Conservation (phyloP, 2,329 filamentous ascomycete genomes). For the Apiospora koreana region DNA sequence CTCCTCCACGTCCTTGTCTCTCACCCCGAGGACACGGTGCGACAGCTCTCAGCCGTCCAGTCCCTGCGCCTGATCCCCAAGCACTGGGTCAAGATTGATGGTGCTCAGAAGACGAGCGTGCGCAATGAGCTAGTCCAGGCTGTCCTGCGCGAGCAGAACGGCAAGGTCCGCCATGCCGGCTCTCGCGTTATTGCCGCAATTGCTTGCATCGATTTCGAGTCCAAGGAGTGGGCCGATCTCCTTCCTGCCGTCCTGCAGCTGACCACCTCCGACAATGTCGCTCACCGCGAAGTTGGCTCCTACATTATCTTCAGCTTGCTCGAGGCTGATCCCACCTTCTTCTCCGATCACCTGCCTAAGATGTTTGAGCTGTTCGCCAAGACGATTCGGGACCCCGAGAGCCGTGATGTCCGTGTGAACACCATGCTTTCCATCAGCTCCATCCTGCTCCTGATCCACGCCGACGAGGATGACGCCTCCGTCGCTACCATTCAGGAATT, state of each 20-base stretch:
- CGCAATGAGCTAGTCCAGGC: slow-evolving; percentile 82
- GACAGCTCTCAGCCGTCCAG: slow-evolving; percentile 91
- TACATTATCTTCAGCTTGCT: slow-evolving; percentile 93
- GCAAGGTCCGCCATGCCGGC: slow-evolving; percentile 80
- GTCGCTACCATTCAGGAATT: slow-evolving; percentile 76
- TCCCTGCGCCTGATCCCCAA: slow-evolving; percentile 78
- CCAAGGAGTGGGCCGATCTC: slow-evolving; percentile 83
- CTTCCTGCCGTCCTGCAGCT: slow-evolving; percentile 79
- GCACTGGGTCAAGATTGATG: slow-evolving; percentile 78
- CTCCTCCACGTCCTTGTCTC: slow-evolving; percentile 87
- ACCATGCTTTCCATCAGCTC: slow-evolving; percentile 89
- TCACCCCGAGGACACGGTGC: slow-evolving; percentile 70
- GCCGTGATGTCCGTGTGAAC: slow-evolving; percentile 90
- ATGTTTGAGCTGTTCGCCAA: slow-evolving; percentile 82
- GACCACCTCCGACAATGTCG: slow-evolving; percentile 70
- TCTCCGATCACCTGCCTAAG: slow-evolving; percentile 76
- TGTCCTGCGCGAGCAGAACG: slow-evolving; percentile 75
- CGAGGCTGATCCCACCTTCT: slow-evolving; percentile 82
- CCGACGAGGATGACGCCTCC: slow-evolving; percentile 77
- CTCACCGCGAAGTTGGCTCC: slow-evolving; percentile 85
- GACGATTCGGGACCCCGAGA: slow-evolving; percentile 88
- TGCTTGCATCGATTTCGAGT: slow-evolving; percentile 81
- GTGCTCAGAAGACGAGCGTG: slow-evolving; percentile 76
- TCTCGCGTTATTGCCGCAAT: slow-evolving; percentile 87
- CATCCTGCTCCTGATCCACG: slow-evolving; percentile 82